These are phyloP conservation scores for Rhizopogon roseolus DNA, from an alignment of 768 basidiomycete genomes.

Conservation along the genomic window DNA sequence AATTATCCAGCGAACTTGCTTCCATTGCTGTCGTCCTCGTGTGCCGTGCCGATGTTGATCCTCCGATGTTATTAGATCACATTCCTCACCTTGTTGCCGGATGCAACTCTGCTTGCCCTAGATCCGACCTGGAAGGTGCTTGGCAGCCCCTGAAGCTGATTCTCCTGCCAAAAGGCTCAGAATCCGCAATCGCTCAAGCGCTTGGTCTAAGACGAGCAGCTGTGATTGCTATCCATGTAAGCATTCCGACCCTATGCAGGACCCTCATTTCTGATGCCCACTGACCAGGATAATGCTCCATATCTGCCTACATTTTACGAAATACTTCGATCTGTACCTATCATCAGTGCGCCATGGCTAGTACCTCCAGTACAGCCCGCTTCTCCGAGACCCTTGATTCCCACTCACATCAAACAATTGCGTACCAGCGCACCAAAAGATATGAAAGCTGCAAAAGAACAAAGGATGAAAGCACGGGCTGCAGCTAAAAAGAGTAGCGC, in stretches of 20 bases:
- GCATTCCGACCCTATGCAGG: slow-evolving; percentile 14
- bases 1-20: background rate
- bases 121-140: slow-evolving; percentile 9
- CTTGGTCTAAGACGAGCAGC: slow-evolving; percentile 67
- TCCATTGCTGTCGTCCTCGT: slow-evolving; percentile 48
- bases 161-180: slow-evolving; percentile 64
- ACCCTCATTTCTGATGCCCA: background rate
- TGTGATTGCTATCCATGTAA: slow-evolving; percentile 63
- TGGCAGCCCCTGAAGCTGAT: slow-evolving; percentile 47
- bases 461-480: slow-evolving; percentile 44
- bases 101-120: slow-evolving; percentile 49
- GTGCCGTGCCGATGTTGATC: slow-evolving; percentile 73
- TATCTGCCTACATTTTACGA: slow-evolving; percentile 28
- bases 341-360: slow-evolving; percentile 65
- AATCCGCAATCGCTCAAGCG: slow-evolving; percentile 50
- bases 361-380: slow-evolving; percentile 17
- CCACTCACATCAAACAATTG: slow-evolving; percentile 80
- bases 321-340: slow-evolving; percentile 46
- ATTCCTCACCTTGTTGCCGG: slow-evolving; percentile 74
- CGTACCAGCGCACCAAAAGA: slow-evolving; percentile 76
- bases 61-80: slow-evolving; percentile 66
- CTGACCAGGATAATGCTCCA: slow-evolving; percentile 38
- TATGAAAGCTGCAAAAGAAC: slow-evolving; percentile 65
- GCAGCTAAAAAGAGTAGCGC: slow-evolving; percentile 35
- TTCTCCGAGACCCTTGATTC: slow-evolving; percentile 36